Base-by-base conservation (phyloP, 768 basidiomycete genomes). In the Tephrocybe sp. region DNA sequence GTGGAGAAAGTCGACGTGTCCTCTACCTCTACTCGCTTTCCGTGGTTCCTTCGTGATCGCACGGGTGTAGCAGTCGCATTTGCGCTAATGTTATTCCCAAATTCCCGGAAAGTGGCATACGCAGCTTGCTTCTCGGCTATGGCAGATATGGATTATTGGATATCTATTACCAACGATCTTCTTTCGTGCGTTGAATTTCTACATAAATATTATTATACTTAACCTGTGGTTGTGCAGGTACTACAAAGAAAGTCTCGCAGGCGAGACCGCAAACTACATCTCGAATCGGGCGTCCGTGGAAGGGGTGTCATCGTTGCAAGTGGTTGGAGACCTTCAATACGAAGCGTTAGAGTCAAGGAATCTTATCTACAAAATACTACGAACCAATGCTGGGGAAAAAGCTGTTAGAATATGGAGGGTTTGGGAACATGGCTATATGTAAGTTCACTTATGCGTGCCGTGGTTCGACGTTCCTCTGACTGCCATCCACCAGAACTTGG, bases 171-270 rank as follows among this genome's bases (percentile, higher is more conserved):
- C 2, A 64, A 62, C 22, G 62, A 62, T 40, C 39, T 62, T 7
- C 50, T 64, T n/a, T 64, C 62, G 61, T 62, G 16, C 10, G 62
- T 35, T 5, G 9, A 4, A 2, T 56, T 10, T 39, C 19, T 14
- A 9, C 23, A 3, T 2, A 3, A 9, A 5, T 6, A 19, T n/a
- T 5, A 14, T 22, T 19, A 32, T 3, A 1, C 19, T 41, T 7
- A 43, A 33, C 3, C 11, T 23, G 1, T 12, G 20, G 20, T 32
- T 31, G 26, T 19, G 4, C 26, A 63, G 60, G 11, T 62, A 57
- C 41, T 45, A 60, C n/a, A 63, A 63, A 38, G 60, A 63, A 49
- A 49, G 54, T 36, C 42, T 63, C 1, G 62, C 49, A 7, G 62
- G 62, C 14, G 60, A 63, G 42, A 59, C 33, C 0, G 52, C 40